Evolutionary conservation across 148 eudicot species (phyloP), one percentile per base, ranked within the genome.

Genomic region (Bassia scoparia): DNA sequence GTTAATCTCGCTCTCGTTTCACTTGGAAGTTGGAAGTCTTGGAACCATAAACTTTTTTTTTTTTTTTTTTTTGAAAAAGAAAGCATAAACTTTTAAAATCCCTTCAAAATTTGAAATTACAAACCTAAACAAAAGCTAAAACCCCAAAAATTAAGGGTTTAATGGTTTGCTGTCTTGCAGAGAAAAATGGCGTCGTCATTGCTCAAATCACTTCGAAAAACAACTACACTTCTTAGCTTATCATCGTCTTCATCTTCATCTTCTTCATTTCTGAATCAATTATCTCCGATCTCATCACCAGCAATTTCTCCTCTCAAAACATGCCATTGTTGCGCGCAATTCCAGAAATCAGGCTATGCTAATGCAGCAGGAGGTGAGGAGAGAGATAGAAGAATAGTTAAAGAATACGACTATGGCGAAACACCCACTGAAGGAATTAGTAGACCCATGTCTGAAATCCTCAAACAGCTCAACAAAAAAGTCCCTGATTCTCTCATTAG

Each of bases 401-500:
- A 55, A 46, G 72, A 48, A 27, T 76, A 76, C 8, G 68, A 74
- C 0, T 50, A 74, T 9, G 74, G 27, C 37, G 83, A 59, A 20
- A 24, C 77, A 6, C 85, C 88, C 3, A 89, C 87, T 0, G 87
- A 89, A 23, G 98, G 98, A 33, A 89, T 90, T 11, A 86, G 96
- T 67, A 79, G 84, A 55, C 89, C 96, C 4, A 84, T 93, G 17
- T 87, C 90, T 1, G 90, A 88, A 13, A 82, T 88, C 34, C 86
- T 90, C 13, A 90, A 89, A 59, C 87, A 93, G 61, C 85, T 93
- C 37, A 93, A 90, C 76, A 90, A 90, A 78, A 87, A 81, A 71
- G 90, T 93, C 7, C 98, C 98, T 0, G 91, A 90, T 15, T 76
- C 87, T 29, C 87, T 90, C 21, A 75, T 93, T 59, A 74, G 72